Percentiles rank a stretch among this genome's conserved stretches.
Evolutionary conservation across 768 basidiomycete species (phyloP).

Genomic region (Termitomyces sp.): DNA sequence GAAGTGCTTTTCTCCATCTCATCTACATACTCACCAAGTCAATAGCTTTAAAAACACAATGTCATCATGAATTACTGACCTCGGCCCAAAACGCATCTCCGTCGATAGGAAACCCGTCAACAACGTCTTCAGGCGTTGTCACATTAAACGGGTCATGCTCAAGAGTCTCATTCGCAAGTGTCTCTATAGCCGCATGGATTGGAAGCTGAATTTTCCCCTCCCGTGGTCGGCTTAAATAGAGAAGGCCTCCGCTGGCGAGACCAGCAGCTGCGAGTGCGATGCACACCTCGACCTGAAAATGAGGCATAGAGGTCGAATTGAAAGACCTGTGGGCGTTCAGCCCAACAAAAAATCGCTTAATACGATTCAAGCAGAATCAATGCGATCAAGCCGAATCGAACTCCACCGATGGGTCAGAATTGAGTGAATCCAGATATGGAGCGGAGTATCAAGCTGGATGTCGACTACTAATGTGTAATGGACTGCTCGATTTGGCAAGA

Average conservation of each 20-base stretch:
- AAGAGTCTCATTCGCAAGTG: slow-evolving; percentile 11
- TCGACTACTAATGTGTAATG: background rate
- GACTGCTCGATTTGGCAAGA: background rate
- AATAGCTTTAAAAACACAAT: background rate
- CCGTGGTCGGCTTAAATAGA: slow-evolving; percentile 32
- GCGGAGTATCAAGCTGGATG: background rate
- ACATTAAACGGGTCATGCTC: slow-evolving; percentile 62
- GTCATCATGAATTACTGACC: slow-evolving; percentile 24
- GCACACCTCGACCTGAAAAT: slow-evolving; percentile 53
- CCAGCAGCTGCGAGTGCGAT: slow-evolving; percentile 37
- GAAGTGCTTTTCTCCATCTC: slow-evolving; percentile 49
- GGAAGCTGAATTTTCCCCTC: slow-evolving; percentile 52
- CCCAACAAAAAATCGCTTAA: background rate
- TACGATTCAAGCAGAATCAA: background rate
- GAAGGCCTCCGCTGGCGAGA: slow-evolving; percentile 36
- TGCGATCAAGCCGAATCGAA: background rate
- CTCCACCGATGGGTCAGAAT: background rate
- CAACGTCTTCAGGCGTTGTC: slow-evolving; percentile 60
- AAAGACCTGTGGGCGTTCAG: background rate
- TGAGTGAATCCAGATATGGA: background rate
- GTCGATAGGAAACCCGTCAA: slow-evolving; percentile 63
- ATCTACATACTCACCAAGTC: slow-evolving; percentile 38
- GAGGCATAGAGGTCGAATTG: slow-evolving; percentile 39
- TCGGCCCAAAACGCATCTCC: slow-evolving; percentile 55
- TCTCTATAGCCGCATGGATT: slow-evolving; percentile 16